Evolutionary conservation across 1,284 basidiomycete genomes (phyloP).

Genomic region (Rhodotorula sp.): DNA sequence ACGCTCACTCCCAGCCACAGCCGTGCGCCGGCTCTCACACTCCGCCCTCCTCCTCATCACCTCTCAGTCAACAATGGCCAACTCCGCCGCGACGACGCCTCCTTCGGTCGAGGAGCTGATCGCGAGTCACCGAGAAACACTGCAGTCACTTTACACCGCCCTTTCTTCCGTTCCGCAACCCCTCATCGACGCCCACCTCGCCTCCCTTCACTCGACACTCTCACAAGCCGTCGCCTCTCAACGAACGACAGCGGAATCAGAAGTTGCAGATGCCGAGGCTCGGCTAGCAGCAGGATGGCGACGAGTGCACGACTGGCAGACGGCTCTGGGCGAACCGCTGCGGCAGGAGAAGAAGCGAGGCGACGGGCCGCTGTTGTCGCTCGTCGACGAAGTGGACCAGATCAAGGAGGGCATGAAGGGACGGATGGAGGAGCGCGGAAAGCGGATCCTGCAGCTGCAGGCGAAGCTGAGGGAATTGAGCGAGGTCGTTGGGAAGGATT

Average conservation of each 20-base stretch:
- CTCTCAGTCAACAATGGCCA: conserved; percentile 12
- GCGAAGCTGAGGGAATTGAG: conserved; percentile 3
- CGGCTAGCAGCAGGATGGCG: conserved; percentile 1
- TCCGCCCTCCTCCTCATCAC: not conserved
- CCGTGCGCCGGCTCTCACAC: not conserved
- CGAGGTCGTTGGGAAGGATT: conserved; percentile 61
- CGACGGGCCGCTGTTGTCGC: conserved; percentile 6
- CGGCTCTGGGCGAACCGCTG: conserved; percentile 28
- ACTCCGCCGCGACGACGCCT: not conserved
- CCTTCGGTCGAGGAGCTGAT: conserved; percentile 11
- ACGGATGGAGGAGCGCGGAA: conserved; percentile 31
- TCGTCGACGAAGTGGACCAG: conserved; percentile 20
- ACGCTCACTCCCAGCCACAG: not conserved
- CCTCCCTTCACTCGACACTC: conserved; percentile 2
- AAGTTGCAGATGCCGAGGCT: conserved; percentile 21
- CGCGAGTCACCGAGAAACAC: not conserved
- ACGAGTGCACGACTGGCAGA: conserved; percentile 28
- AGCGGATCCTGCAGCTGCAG: conserved; percentile 22
- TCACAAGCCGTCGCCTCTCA: conserved; percentile 27
- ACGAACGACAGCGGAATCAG: conserved; percentile 8
- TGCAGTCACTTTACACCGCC: conserved; percentile 16
- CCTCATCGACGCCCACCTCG: conserved; percentile 11
- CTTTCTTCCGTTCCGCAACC: conserved; percentile 18
- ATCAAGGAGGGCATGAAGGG: conserved; percentile 28
- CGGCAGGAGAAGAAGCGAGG: not conserved